phyloP scores from a whole-genome alignment of 768 basidiomycete species.

The Termitomyces sp. region DNA sequence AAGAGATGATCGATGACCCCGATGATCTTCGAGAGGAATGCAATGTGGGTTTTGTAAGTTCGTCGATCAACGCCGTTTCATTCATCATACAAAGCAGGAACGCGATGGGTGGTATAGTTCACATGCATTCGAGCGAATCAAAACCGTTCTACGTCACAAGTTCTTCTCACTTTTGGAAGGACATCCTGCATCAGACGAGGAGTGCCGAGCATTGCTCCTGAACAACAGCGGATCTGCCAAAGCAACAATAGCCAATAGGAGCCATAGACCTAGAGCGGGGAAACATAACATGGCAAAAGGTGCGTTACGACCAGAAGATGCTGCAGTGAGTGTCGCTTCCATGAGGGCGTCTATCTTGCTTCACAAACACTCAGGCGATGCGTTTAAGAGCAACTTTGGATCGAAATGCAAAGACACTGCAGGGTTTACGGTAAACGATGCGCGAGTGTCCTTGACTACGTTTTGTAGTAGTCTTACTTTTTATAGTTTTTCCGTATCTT shows the following conservation, averaged over 20 bases:
- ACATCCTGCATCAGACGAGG: constrained; percentile 63
- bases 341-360: neutral
- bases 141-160: constrained; percentile 79
- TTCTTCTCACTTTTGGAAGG: constrained; percentile 76
- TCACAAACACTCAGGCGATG: constrained; percentile 42
- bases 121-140: constrained; percentile 76
- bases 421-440: constrained; percentile 18
- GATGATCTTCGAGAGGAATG: constrained; percentile 65
- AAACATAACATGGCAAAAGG: constrained; percentile 91
- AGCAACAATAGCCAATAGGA: constrained; percentile 31
- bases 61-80: neutral
- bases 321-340: constrained; percentile 49
- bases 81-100: constrained; percentile 38
- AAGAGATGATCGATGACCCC: constrained; percentile 71
- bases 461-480: neutral
- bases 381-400: constrained; percentile 64
- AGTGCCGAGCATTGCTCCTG: constrained; percentile 60
- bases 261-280: constrained; percentile 53
- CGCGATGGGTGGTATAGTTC: constrained; percentile 87
- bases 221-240: constrained; percentile 34
- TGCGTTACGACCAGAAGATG: constrained; percentile 75
- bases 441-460: neutral
- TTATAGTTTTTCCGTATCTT: constrained; percentile 5
- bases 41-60: constrained; percentile 46
- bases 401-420: constrained; percentile 38